Conservation (phyloP, 192 early-diverging fungal genomes). For the Borealophlyctis nickersoniae region DNA sequence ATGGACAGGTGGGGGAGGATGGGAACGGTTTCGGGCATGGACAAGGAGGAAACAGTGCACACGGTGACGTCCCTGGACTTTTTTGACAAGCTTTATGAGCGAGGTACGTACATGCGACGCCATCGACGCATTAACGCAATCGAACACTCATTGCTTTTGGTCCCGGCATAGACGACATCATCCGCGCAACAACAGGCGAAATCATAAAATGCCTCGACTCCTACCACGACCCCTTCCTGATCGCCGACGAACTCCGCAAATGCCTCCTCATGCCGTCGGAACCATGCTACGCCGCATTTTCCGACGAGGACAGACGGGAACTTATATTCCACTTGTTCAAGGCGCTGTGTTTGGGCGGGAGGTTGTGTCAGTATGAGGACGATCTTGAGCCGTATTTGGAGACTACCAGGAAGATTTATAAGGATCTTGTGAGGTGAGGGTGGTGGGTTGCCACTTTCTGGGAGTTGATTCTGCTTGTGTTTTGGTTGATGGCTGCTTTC, state of each 20-base stretch:
- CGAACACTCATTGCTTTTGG: not conserved
- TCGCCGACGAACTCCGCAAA: slow-evolving; percentile 49
- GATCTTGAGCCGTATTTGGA: slow-evolving; percentile 42
- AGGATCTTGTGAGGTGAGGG: slow-evolving; percentile 37
- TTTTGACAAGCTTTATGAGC: slow-evolving; percentile 40
- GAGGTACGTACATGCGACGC: slow-evolving; percentile 4
- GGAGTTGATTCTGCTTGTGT: no score
- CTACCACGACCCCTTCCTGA: slow-evolving; percentile 40
- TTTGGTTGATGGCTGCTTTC: no score
- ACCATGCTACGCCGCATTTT: slow-evolving; percentile 37
- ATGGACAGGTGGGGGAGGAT: slow-evolving; percentile 43
- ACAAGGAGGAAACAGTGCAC: slow-evolving; percentile 32
- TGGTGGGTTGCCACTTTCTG: no score
- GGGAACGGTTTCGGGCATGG: slow-evolving; percentile 36
- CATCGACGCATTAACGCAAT: no score
- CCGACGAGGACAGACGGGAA: slow-evolving; percentile 40
- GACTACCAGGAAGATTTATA: slow-evolving; percentile 47
- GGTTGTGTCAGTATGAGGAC: slow-evolving; percentile 57
- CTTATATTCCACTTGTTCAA: slow-evolving; percentile 55
- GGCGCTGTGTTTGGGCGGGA: slow-evolving; percentile 45
- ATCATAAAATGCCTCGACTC: slow-evolving; percentile 54
- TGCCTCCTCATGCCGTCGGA: slow-evolving; percentile 41
- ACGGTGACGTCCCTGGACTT: slow-evolving; percentile 40
- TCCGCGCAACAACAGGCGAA: slow-evolving; percentile 36
- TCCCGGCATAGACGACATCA: slow-evolving; percentile 15